Evolutionary conservation across 2,329 filamentous ascomycete species (phyloP).

Genomic region (Trichoderma afroharzianum): DNA sequence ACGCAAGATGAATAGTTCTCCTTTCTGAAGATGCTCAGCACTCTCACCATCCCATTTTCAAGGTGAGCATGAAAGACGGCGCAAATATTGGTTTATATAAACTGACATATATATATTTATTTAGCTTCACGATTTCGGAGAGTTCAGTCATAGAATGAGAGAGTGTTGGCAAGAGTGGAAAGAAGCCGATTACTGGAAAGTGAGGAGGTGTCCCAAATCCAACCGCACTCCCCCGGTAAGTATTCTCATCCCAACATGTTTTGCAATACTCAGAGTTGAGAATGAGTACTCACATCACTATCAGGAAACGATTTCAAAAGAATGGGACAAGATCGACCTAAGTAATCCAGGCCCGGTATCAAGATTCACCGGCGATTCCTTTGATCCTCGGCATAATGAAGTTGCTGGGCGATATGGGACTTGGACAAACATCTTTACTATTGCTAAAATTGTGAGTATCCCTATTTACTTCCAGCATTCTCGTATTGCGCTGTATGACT

Average conservation of each 20-base stretch:
- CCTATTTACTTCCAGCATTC: no score
- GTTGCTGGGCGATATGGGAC: constrained; percentile 28
- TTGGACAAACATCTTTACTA: constrained; percentile 30
- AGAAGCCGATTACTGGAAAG: constrained; percentile 20
- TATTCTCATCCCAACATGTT: background rate
- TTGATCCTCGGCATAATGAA: constrained; percentile 14
- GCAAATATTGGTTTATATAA: background rate
- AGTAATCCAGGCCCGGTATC: background rate
- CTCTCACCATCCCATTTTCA: constrained; percentile 24
- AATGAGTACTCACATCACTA: background rate
- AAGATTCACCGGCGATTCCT: constrained; percentile 18
- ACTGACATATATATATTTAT: background rate
- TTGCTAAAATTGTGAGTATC: constrained; percentile 26
- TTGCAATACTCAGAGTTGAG: no score
- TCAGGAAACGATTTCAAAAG: constrained; percentile 26
- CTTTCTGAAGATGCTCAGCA: constrained; percentile 19
- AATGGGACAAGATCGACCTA: constrained; percentile 25
- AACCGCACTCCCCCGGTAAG: constrained; percentile 26
- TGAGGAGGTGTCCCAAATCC: constrained; percentile 22
- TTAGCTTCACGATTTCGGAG: constrained; percentile 29
- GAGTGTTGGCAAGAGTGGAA: constrained; percentile 15
- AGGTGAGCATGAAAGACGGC: constrained; percentile 17
- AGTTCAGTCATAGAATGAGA: constrained; percentile 24
- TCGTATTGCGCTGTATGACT: no score
- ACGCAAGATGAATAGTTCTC: constrained; percentile 23